Percentiles rank a stretch among this genome's conserved stretches.
phyloP scores from a whole-genome alignment of 306 rosid species.

The Prunus armeniaca region DNA sequence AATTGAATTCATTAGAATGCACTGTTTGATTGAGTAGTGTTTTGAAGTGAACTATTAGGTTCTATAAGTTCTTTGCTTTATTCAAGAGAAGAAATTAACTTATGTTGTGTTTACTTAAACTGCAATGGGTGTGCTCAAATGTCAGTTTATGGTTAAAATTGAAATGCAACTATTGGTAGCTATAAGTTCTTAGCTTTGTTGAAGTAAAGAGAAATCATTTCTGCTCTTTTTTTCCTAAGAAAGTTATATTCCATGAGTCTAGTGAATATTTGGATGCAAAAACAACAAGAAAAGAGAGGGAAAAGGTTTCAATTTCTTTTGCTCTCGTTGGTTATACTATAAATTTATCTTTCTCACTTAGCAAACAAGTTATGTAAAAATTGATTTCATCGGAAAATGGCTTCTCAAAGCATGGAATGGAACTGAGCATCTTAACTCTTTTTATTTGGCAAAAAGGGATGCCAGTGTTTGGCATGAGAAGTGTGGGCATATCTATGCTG shows the following conservation, averaged over 20 bases:
- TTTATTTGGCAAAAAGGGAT: neutral
- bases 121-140: neutral
- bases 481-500: neutral
- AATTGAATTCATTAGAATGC: neutral
- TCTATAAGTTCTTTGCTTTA: neutral
- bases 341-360: neutral
- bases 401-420: neutral
- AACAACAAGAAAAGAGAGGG: neutral
- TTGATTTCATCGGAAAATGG: neutral
- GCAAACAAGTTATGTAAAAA: neutral
- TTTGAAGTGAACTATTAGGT: neutral
- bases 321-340: neutral
- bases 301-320: neutral
- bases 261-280: neutral
- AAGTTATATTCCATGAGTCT: neutral
- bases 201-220: neutral
- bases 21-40: neutral
- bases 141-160: neutral
- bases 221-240: neutral
- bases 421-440: neutral
- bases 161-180: neutral
- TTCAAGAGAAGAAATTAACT: neutral
- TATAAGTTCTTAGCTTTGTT: neutral
- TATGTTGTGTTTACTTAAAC: neutral
- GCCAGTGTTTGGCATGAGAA: neutral